A percentile compares a stretch with the other conserved stretches of the same genome.
Conservation (phyloP, 2,329 filamentous ascomycete genomes). For the Dendrostoma leiphaemia region DNA sequence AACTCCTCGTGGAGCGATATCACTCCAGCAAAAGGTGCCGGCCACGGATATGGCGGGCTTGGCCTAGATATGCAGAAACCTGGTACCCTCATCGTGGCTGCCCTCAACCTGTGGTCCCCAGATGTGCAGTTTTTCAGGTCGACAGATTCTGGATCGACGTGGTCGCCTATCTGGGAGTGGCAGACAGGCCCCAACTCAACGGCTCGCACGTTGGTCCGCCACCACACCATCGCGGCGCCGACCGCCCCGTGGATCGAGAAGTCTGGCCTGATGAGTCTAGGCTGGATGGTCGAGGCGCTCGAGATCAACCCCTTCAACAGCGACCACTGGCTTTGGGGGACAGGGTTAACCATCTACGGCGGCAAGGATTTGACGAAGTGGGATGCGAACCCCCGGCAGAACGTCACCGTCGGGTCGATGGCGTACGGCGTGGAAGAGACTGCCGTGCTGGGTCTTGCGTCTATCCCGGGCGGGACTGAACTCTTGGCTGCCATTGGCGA, state of each 20-base stretch:
- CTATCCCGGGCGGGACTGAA: slow-evolving; percentile 46
- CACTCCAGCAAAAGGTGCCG: slow-evolving; percentile 46
- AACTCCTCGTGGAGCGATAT: slow-evolving; percentile 52
- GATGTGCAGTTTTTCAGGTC: slow-evolving; percentile 56
- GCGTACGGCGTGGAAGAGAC: slow-evolving; percentile 55
- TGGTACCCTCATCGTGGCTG: slow-evolving; percentile 54
- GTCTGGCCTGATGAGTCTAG: slow-evolving; percentile 45
- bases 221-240: slow-evolving; percentile 43
- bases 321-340: slow-evolving; percentile 59
- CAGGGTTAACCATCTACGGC: slow-evolving; percentile 38
- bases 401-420: slow-evolving; percentile 47
- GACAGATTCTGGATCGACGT: slow-evolving; percentile 51
- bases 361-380: slow-evolving; percentile 53
- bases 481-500: slow-evolving; percentile 51
- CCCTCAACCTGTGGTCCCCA: slow-evolving; percentile 58
- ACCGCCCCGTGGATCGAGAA: slow-evolving; percentile 53
- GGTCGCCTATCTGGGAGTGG: slow-evolving; percentile 54
- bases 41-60: slow-evolving; percentile 55
- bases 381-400: slow-evolving; percentile 40
- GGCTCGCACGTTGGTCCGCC: slow-evolving; percentile 41
- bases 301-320: slow-evolving; percentile 57
- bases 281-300: slow-evolving; percentile 60
- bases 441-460: slow-evolving; percentile 46
- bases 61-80: slow-evolving; percentile 51
- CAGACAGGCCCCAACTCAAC: slow-evolving; percentile 21